Evolutionary conservation across 2,329 filamentous ascomycete genomes (phyloP), one percentile per base, ranked within the genome.

Genomic region (Mycosphaerella sp.): DNA sequence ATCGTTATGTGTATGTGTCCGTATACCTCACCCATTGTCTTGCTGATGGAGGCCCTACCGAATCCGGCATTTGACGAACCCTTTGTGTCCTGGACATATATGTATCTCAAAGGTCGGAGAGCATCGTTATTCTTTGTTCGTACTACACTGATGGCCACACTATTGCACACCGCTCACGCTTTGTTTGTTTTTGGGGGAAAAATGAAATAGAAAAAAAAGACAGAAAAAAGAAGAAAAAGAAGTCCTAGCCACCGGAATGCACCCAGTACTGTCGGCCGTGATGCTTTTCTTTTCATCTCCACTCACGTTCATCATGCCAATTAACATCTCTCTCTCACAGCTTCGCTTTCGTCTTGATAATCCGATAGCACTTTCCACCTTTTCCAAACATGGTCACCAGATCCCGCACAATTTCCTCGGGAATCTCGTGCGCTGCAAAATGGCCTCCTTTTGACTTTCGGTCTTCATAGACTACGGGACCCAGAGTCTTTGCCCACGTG

Each of bases 401-500:
- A 26, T 59, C 59, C 17, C 59, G 53, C 10, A 53, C 55, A 8
- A 62, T 58, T n/a, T 62, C 58, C 21, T 55, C 54, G 7, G 59
- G 59, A 4, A 56, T 60, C 39, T 62, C 82, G 53, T 75, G 76
- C 0, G 82, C 77, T 2, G 78, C 78, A 61, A 84, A 84, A 62
- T 84, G 82, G 0, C 81, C 81, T 0, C 80, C 80, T 3, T 69
- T 67, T 4, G 69, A 63, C 48, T 81, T 76, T 7, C 67, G 59
- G 9, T 67, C 71, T 61, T 83, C 78, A 48, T 79, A 81, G 0
- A 85, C 83, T 0, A 87, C 74, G 0, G 78, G 72, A 1, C 66
- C 84, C 6, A 86, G 66, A 0, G 80, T 81, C n/a, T 72, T 71
- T 0, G 72, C 76, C 80, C 80, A 86, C 0, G 74, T 73, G 56